Conservation (phyloP, 1,139 yeast species). For the Scheffersomyces lignicola region DNA sequence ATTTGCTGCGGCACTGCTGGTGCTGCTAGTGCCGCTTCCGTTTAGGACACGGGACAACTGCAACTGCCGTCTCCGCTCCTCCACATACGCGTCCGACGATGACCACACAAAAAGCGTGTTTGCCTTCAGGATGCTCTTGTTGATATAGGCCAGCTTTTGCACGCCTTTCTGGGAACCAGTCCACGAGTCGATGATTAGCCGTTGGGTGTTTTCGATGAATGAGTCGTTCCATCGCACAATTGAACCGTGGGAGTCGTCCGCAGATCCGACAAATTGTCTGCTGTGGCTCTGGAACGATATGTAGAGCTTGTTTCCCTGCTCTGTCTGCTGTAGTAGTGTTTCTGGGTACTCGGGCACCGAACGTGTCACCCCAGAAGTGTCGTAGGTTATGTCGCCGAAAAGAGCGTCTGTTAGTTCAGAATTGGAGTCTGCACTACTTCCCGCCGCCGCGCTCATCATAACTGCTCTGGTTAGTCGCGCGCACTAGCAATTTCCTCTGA, state of each 20-base stretch:
- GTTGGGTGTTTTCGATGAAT: conserved; percentile 28
- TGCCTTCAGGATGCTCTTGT: conserved; percentile 14
- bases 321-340: conserved; percentile 30
- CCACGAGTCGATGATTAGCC: conserved; percentile 32
- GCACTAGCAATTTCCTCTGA: no score
- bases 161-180: conserved; percentile 11
- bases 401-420: not conserved
- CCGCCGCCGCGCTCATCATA: no score
- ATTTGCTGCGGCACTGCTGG: conserved; percentile 1
- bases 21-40: conserved; percentile 3
- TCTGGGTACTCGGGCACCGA: conserved; percentile 31
- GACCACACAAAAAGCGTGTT: conserved; percentile 47
- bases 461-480: no score
- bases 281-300: conserved; percentile 35
- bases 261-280: conserved; percentile 31
- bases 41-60: conserved; percentile 5
- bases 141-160: not conserved
- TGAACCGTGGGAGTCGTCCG: conserved; percentile 9
- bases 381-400: not conserved
- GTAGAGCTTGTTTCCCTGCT: conserved; percentile 32
- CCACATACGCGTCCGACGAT: conserved; percentile 41
- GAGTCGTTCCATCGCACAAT: conserved; percentile 39
- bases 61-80: conserved; percentile 22
- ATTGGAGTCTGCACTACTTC: not conserved
- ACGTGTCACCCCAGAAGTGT: not conserved